A percentile compares a stretch with the other conserved stretches of the same genome.
These are phyloP conservation scores for Meira nashicola DNA, from an alignment of 1,284 basidiomycete species.

Conservation along the genomic window DNA sequence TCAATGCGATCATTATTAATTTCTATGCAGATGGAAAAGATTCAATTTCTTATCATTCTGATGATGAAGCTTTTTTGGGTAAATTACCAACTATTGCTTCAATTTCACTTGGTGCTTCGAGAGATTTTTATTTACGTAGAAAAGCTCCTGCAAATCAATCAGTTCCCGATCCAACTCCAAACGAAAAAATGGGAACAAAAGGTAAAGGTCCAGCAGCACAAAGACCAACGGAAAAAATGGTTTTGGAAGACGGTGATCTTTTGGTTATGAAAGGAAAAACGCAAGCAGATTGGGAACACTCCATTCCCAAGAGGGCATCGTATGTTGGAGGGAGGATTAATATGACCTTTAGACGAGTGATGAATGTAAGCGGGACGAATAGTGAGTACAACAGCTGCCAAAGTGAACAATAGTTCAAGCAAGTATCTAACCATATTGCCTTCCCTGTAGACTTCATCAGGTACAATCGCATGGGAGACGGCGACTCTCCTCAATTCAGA, in stretches of 20 bases:
- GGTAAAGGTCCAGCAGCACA: conserved; percentile 13
- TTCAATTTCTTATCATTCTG: conserved; percentile 50
- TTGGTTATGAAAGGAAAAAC: conserved; percentile 54
- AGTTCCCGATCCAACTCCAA: conserved; percentile 10
- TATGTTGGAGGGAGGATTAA: conserved; percentile 51
- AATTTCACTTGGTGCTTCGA: conserved; percentile 49
- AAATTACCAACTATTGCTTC: conserved; percentile 53
- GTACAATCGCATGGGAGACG: conserved; percentile 23
- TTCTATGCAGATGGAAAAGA: conserved; percentile 54
- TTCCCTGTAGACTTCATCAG: conserved; percentile 15
- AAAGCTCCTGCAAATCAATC: conserved; percentile 38
- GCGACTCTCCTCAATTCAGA: conserved; percentile 6
- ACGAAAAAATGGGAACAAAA: conserved; percentile 5
- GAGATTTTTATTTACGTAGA: conserved; percentile 54
- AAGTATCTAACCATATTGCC: neutral
- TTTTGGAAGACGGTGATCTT: conserved; percentile 51
- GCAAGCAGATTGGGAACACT: conserved; percentile 54
- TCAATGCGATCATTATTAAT: conserved; percentile 49
- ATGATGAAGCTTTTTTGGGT: conserved; percentile 54
- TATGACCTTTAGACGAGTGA: conserved; percentile 54
- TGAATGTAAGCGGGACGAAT: conserved; percentile 50
- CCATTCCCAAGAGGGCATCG: conserved; percentile 52
- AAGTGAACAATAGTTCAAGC: neutral
- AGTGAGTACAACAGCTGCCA: conserved; percentile 35
- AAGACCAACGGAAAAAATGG: conserved; percentile 45